Conservation (phyloP, 2,329 filamentous ascomycete genomes). For the Xylariaceae sp. region DNA sequence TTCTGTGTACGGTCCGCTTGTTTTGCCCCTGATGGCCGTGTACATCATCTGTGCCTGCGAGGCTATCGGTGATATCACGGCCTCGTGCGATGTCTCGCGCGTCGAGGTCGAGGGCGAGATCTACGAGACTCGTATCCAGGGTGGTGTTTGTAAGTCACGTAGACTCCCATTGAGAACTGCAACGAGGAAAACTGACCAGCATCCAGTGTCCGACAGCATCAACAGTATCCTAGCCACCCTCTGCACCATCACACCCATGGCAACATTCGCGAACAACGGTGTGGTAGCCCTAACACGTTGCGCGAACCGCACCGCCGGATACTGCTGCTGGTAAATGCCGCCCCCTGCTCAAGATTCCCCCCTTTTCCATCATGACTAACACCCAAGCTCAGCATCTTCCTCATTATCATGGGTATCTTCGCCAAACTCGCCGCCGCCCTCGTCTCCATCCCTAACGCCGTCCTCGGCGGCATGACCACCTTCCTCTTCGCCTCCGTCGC, state of each 20-base stretch:
- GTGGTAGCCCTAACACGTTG: conserved; percentile 78
- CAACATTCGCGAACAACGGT: conserved; percentile 77
- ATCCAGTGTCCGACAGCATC: conserved; percentile 63
- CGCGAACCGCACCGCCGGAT: conserved; percentile 75
- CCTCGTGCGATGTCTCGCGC: conserved; percentile 73
- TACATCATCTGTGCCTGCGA: conserved; percentile 73
- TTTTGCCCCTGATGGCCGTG: conserved; percentile 64
- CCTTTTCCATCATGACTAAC: not conserved
- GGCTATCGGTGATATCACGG: conserved; percentile 74
- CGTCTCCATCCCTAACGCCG: conserved; percentile 64
- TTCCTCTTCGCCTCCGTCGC: conserved; percentile 76
- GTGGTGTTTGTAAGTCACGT: conserved; percentile 49
- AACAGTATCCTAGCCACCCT: conserved; percentile 71
- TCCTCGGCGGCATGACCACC: conserved; percentile 69
- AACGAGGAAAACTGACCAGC: not conserved
- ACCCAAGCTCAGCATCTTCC: conserved; percentile 50
- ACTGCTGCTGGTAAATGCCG: conserved; percentile 54
- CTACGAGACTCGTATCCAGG: conserved; percentile 74
- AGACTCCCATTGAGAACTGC: too few relatives aligned
- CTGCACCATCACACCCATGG: conserved; percentile 75
- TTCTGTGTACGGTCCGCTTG: conserved; percentile 64
- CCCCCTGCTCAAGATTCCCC: conserved; percentile 7
- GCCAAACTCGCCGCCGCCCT: conserved; percentile 77
- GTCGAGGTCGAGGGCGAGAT: conserved; percentile 66
- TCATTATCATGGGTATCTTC: conserved; percentile 76